These are phyloP conservation scores for Dujonia santamariae DNA, from an alignment of 1,139 yeast genomes.

Conservation along the genomic window DNA sequence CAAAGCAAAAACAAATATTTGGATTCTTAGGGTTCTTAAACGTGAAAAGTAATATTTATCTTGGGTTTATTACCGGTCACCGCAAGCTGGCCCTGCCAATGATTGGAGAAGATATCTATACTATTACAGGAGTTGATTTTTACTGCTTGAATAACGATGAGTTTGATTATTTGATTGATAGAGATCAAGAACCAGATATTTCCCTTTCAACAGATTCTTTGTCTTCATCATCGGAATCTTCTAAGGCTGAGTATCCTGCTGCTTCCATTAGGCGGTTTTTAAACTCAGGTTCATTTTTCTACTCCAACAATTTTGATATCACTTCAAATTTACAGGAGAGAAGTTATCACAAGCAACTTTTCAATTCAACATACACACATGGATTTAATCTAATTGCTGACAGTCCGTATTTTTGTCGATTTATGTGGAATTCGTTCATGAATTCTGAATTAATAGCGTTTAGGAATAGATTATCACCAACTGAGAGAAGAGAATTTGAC, in stretches of 20 bases:
- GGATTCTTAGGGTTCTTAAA: constrained; percentile 63
- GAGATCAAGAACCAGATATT: constrained; percentile 14
- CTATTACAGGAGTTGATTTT: constrained; percentile 57
- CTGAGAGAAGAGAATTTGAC: constrained; percentile 53
- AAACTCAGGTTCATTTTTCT: constrained; percentile 63
- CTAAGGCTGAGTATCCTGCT: constrained; percentile 46
- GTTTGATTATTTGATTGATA: constrained; percentile 39
- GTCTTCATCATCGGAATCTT: constrained; percentile 14
- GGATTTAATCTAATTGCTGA: constrained; percentile 40
- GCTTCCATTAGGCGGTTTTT: constrained; percentile 54
- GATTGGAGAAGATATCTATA: constrained; percentile 49
- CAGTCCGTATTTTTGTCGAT: constrained; percentile 49
- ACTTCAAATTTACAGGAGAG: constrained; percentile 62
- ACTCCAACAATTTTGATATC: constrained; percentile 62
- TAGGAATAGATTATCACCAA: constrained; percentile 49
- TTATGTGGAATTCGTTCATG: constrained; percentile 66
- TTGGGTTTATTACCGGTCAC: constrained; percentile 59
- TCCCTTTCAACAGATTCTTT: constrained; percentile 1
- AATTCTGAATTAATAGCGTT: constrained; percentile 57
- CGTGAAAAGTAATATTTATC: constrained; percentile 50
- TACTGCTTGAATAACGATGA: constrained; percentile 58
- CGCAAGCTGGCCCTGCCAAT: constrained; percentile 59
- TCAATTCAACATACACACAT: neutral
- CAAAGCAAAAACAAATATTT: constrained; percentile 29
- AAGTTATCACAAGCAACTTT: constrained; percentile 4